A percentile compares a stretch with the other conserved stretches of the same genome.
Conservation (phyloP, 2,329 filamentous ascomycete species). For the Xylariaceae sp. region DNA sequence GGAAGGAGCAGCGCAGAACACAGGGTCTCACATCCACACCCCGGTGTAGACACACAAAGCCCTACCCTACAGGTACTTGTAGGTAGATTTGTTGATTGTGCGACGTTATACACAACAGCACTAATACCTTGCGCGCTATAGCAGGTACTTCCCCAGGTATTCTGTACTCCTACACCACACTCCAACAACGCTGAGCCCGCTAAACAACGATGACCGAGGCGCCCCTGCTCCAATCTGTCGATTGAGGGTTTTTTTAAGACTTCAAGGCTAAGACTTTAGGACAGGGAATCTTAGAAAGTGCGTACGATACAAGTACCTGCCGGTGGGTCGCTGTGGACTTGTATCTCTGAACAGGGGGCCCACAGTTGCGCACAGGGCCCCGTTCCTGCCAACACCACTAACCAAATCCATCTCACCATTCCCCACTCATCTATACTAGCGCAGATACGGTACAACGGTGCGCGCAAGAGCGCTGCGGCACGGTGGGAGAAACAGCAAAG, state of each 20-base stretch:
- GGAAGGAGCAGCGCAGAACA: too few species aligned
- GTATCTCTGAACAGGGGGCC: background rate
- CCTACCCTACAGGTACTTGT: conserved; percentile 16
- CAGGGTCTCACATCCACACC: too few species aligned
- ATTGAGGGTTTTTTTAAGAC: background rate
- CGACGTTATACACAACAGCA: conserved; percentile 7
- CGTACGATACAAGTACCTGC: background rate
- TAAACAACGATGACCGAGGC: conserved; percentile 17
- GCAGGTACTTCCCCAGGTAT: background rate
- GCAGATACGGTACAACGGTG: conserved; percentile 1
- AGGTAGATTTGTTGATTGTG: conserved; percentile 23
- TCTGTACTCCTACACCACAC: background rate
- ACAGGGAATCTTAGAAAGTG: conserved; percentile 1
- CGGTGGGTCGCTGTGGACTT: background rate
- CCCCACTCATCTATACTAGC: background rate
- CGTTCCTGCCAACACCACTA: background rate
- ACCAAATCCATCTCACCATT: conserved; percentile 9
- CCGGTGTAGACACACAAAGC: conserved; percentile 13
- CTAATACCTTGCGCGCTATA: background rate
- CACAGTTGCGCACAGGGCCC: background rate
- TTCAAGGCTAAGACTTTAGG: conserved; percentile 7
- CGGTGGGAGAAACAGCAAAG: background rate
- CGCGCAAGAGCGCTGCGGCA: background rate
- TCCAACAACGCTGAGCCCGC: conserved; percentile 20
- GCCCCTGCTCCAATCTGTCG: conserved; percentile 3